Base-by-base conservation (phyloP, 345 rosid species). In the Moringa oleifera region DNA sequence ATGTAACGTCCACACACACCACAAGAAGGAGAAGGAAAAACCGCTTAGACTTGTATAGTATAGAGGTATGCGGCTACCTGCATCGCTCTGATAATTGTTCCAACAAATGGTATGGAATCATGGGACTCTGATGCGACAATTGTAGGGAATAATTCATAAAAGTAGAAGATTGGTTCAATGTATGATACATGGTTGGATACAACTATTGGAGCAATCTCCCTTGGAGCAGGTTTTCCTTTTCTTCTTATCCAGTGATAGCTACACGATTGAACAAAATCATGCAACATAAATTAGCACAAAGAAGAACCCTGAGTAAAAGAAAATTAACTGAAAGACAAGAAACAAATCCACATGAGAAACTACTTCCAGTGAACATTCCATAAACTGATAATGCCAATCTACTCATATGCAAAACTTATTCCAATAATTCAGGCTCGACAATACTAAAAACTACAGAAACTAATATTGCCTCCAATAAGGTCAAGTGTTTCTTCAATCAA, bases 61-160 rank as follows among this genome's bases (percentile, higher is more conserved):
- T 8, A 22, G 7, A 18, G 24, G 20, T 20, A 62, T 15, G 18
- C 28, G 33, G 13, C 51, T 55, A 89, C 99, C 95, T 94, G 99
- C 99, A 94, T 94, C 61, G 99, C 96, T 73, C 99, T 85, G 71
- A 94, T 90, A 51, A 94, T 94, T 67, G 99, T 94, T 71, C 99
- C 97, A 25, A 94, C 99, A 61, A 86, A 76, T 10, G 99, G 99
- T 51, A 90, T 77, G 41, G 95, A 77, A 71, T 94, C 99, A 71
- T 94, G 99, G 9, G 97, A 85, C 68, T 90, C 97, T 0, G 99
- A 77, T 0, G 99, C 96, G 63, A 94, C 99, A 71, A 94, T 94
- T 20, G 99, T 94, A 0, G 99, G 97, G 59, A 81, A 94, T 25
- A 94, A 66, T 61, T 94, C 99, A 62, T 86, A 94, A 68, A 94